Percentiles rank a stretch among this genome's conserved stretches.
These are phyloP conservation scores for Phytophthora capsici DNA, from an alignment of 352 stramenopile genomes.

Conservation along the genomic window DNA sequence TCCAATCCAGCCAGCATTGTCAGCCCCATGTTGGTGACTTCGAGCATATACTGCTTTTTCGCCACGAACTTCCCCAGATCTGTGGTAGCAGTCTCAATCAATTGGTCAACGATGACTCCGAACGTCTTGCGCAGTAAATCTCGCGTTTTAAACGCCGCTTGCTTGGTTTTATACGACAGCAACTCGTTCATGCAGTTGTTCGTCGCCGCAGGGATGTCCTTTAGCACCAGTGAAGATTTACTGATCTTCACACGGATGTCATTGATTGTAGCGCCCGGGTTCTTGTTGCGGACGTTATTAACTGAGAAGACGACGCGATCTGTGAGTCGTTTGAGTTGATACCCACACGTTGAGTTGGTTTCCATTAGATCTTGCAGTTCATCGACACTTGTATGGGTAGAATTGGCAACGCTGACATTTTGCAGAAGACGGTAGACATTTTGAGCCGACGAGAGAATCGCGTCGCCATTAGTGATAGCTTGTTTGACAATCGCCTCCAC, in stretches of 20 bases:
- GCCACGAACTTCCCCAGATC: conserved; percentile 19
- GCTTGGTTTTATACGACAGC: conserved; percentile 15
- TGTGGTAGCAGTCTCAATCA: conserved; percentile 19
- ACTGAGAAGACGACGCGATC: conserved; percentile 27
- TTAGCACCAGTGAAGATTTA: conserved; percentile 23
- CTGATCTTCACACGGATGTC: conserved; percentile 26
- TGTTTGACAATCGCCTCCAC: conserved; percentile 31
- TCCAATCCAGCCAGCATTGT: conserved; percentile 39
- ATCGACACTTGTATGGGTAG: conserved; percentile 13
- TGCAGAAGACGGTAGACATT: conserved; percentile 28
- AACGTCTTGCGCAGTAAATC: conserved; percentile 30
- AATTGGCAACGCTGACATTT: conserved; percentile 17
- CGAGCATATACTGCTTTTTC: conserved; percentile 31
- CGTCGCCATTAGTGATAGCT: conserved; percentile 23
- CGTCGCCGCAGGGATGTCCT: conserved; percentile 15
- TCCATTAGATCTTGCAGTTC: conserved; percentile 32
- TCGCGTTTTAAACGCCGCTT: conserved; percentile 21
- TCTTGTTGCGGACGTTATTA: conserved; percentile 16
- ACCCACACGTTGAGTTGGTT: conserved; percentile 28
- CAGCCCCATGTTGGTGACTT: conserved; percentile 41
- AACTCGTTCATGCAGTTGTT: conserved; percentile 33
- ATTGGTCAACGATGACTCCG: conserved; percentile 29
- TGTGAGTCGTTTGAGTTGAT: conserved; percentile 32
- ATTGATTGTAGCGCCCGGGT: conserved; percentile 11
- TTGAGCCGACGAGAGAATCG: conserved; percentile 25